These are phyloP conservation scores for Blastocystis sp. DNA, from an alignment of 352 stramenopile genomes.

Conservation along the genomic window DNA sequence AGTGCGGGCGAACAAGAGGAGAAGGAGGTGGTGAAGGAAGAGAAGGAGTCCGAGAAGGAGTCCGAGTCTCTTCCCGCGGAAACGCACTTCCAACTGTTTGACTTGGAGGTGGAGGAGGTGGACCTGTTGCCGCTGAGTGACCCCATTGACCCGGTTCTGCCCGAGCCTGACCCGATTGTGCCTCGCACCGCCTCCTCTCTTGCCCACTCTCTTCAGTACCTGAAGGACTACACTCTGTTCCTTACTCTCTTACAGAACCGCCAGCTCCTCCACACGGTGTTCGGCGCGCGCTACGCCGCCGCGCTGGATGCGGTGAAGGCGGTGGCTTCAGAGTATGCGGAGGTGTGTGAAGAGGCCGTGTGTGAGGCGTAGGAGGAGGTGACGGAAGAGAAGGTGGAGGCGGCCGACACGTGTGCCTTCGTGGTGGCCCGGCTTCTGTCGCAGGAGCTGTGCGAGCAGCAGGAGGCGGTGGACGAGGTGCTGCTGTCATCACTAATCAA, in stretches of 20 bases:
- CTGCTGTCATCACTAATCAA: slow-evolving; percentile 6
- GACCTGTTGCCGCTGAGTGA: neutral
- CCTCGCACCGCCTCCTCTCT: neutral
- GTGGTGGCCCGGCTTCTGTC: neutral
- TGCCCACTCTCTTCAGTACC: neutral
- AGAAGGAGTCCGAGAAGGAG: neutral
- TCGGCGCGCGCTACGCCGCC: neutral
- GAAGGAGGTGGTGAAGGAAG: neutral
- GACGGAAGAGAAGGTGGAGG: neutral
- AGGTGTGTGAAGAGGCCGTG: neutral
- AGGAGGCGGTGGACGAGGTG: slow-evolving; percentile 17
- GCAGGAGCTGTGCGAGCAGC: neutral
- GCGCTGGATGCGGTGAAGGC: neutral
- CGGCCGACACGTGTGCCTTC: neutral
- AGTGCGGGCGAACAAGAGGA: neutral
- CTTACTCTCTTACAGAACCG: neutral
- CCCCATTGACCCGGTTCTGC: neutral
- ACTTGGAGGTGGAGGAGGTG: neutral
- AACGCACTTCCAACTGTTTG: neutral
- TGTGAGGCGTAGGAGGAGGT: neutral
- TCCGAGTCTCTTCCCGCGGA: neutral
- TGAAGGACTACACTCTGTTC: neutral
- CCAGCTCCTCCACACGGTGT: neutral
- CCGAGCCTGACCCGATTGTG: neutral
- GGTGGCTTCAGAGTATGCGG: neutral